phyloP scores from a whole-genome alignment of 2,329 filamentous ascomycete species.

The Purpureocillium takamizusanense region DNA sequence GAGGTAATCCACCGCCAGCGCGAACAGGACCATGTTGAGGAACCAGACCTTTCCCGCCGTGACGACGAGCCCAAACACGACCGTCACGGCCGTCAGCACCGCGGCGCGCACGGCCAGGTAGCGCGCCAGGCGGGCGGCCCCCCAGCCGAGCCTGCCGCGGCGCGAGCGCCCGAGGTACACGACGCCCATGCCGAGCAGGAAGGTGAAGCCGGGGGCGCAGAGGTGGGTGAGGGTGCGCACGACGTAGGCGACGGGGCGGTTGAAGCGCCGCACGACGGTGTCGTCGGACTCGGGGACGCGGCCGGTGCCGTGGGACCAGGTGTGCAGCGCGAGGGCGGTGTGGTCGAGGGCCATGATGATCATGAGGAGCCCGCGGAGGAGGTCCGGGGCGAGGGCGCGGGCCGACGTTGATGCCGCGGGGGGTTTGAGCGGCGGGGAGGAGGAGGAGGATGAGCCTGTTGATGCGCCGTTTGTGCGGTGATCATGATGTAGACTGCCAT shows the following conservation, averaged over 20 bases:
- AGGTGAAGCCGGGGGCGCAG: slow-evolving; percentile 35
- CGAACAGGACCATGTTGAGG: slow-evolving; percentile 33
- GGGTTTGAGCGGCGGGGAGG: neutral
- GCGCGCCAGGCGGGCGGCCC: slow-evolving; percentile 18
- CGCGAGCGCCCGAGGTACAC: slow-evolving; percentile 35
- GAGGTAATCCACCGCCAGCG: slow-evolving; percentile 35
- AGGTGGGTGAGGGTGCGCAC: slow-evolving; percentile 33
- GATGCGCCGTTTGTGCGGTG: no score
- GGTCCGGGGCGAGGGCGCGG: slow-evolving; percentile 32
- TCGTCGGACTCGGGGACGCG: slow-evolving; percentile 26
- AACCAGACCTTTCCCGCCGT: slow-evolving; percentile 28
- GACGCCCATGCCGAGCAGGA: slow-evolving; percentile 36
- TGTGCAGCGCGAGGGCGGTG: slow-evolving; percentile 24
- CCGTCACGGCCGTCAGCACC: slow-evolving; percentile 24
- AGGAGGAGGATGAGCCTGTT: neutral
- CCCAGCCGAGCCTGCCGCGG: slow-evolving; percentile 26
- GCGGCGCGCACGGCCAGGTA: slow-evolving; percentile 29
- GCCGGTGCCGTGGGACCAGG: slow-evolving; percentile 31
- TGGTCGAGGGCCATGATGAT: slow-evolving; percentile 36
- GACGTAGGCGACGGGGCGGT: slow-evolving; percentile 24
- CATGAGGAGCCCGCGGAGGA: slow-evolving; percentile 35
- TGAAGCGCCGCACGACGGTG: slow-evolving; percentile 25
- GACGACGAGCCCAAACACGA: slow-evolving; percentile 20
- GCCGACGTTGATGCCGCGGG: slow-evolving; percentile 1
- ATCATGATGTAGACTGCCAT: neutral